A percentile compares a stretch with the other conserved stretches of the same genome.
phyloP scores from a whole-genome alignment of 1,139 yeast genomes.

The Suhomyces bokatorum region DNA sequence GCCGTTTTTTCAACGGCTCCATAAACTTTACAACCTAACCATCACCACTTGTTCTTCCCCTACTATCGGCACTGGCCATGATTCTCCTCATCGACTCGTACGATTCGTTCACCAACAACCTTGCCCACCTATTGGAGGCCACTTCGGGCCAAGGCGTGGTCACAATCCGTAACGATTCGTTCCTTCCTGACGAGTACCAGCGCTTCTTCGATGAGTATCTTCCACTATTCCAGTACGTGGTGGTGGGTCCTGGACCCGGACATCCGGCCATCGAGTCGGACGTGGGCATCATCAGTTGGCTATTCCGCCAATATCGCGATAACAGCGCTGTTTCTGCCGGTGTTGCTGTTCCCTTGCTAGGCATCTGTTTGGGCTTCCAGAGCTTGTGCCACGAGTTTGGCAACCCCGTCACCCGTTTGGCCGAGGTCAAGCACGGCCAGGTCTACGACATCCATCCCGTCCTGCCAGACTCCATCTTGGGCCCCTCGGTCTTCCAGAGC shows the following conservation, averaged over 20 bases:
- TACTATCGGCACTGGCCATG: constrained; percentile 23
- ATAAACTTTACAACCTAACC: not conserved
- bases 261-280: constrained; percentile 67
- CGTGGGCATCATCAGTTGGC: constrained; percentile 70
- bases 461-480: constrained; percentile 35
- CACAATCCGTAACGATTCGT: constrained; percentile 76
- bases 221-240: constrained; percentile 66
- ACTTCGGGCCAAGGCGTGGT: constrained; percentile 57
- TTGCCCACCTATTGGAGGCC: constrained; percentile 60
- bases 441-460: constrained; percentile 54
- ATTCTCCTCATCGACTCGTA: constrained; percentile 86
- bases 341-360: constrained; percentile 65
- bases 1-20: not conserved
- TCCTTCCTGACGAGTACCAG: constrained; percentile 36
- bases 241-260: constrained; percentile 98
- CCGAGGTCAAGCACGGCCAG: constrained; percentile 82
- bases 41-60: not conserved
- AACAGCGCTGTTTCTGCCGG: no score
- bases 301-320: constrained; percentile 36
- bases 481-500: constrained; percentile 47
- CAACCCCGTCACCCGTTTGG: constrained; percentile 52
- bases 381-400: constrained; percentile 72
- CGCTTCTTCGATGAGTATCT: constrained; percentile 39
- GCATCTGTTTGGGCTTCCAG: constrained; percentile 94
- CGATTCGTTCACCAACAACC: constrained; percentile 89